phyloP scores from a whole-genome alignment of 202 grass and related monocot species.

The Carex arenaria region DNA sequence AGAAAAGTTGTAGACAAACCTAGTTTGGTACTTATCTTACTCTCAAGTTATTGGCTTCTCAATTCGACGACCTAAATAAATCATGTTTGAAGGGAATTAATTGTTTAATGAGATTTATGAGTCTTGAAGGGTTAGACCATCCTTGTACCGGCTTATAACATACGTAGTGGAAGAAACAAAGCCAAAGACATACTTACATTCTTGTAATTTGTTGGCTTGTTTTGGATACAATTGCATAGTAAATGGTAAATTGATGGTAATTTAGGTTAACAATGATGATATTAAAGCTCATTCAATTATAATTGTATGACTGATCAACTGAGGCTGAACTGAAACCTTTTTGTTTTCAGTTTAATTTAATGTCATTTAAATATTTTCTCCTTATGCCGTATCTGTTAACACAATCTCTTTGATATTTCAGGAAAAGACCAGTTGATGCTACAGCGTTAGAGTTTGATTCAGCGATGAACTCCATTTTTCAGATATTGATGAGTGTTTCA shows the following conservation, averaged over 20 bases:
- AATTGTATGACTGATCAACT: neutral
- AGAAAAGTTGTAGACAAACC: neutral
- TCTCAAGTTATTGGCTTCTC: neutral
- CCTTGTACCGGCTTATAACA: neutral
- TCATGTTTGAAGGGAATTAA: neutral
- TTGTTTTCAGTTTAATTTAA: neutral
- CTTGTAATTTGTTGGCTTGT: neutral
- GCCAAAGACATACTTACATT: neutral
- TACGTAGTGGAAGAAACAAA: neutral
- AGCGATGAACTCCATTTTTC: constrained; percentile 71
- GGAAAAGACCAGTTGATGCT: constrained; percentile 80
- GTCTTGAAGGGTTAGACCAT: neutral
- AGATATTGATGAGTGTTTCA: constrained; percentile 83
- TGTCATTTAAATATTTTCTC: neutral
- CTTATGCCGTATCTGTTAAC: constrained; percentile 7
- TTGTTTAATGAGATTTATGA: neutral
- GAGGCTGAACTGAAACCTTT: neutral
- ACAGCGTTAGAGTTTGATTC: constrained; percentile 74
- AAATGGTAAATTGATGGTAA: neutral
- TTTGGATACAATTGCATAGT: neutral
- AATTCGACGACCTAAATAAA: neutral
- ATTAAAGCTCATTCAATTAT: neutral
- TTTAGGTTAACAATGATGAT: neutral
- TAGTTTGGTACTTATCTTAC: neutral
- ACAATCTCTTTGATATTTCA: constrained; percentile 27